These are phyloP conservation scores for Talaromyces thailandensis DNA, from an alignment of 495 filamentous ascomycete genomes.

Conservation along the genomic window DNA sequence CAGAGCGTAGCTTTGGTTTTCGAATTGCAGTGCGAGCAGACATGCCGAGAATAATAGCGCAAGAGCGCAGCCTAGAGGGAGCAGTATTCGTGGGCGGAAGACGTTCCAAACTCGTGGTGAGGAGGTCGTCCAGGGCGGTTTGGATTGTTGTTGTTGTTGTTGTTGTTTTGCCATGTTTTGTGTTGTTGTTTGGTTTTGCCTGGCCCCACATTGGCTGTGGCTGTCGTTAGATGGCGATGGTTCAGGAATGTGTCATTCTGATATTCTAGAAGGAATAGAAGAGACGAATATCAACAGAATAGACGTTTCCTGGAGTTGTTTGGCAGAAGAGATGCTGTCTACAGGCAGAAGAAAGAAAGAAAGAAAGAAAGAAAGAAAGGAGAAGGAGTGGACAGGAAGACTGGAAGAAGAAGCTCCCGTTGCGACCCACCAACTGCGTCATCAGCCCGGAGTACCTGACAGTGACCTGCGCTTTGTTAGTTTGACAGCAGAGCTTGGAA, in stretches of 20 bases:
- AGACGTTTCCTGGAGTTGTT: no score
- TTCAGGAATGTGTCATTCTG: not conserved
- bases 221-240: not conserved
- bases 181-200: not conserved
- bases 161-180: not conserved
- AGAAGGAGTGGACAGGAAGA: not conserved
- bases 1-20: not conserved
- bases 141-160: constrained; percentile 1
- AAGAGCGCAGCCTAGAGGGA: not conserved
- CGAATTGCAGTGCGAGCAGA: not conserved
- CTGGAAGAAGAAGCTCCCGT: not conserved
- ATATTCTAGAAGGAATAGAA: not conserved
- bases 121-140: not conserved
- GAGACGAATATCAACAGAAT: no score
- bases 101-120: not conserved
- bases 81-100: not conserved
- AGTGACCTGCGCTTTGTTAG: not conserved
- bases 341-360: not conserved
- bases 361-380: not conserved
- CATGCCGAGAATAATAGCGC: not conserved
- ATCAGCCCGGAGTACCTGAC: not conserved
- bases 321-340: not conserved
- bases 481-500: not conserved
- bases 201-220: not conserved
- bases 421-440: constrained; percentile 1